These are phyloP conservation scores for Calocera cornea DNA, from an alignment of 768 basidiomycete species.

Conservation along the genomic window DNA sequence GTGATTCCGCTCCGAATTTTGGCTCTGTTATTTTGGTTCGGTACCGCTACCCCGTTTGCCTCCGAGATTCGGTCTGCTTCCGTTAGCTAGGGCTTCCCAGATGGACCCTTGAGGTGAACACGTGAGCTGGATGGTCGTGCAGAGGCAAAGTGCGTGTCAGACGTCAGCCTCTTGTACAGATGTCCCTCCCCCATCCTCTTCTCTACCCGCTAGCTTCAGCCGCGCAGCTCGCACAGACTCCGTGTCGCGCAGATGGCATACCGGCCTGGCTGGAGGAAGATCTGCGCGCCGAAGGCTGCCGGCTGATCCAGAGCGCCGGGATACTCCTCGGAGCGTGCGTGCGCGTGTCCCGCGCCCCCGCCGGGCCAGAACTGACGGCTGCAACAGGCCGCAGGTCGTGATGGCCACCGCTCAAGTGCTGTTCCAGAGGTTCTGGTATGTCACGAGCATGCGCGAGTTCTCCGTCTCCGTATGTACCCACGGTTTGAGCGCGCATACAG, in stretches of 20 bases:
- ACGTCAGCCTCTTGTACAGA: no score
- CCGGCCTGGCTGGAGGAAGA: conserved; percentile 74
- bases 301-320: conserved; percentile 90
- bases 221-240: conserved; percentile 61
- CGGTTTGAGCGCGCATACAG: background rate
- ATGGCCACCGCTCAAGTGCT: conserved; percentile 93
- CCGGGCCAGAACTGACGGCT: background rate
- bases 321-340: conserved; percentile 77
- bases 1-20: no score
- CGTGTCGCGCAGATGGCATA: conserved; percentile 71
- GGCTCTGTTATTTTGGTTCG: no score
- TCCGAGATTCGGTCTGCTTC: no score
- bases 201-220: conserved; percentile 76
- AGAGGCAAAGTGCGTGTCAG: no score
- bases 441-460: conserved; percentile 88
- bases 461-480: conserved; percentile 62
- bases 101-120: no score
- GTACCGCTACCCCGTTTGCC: no score
- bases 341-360: background rate
- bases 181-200: conserved; percentile 20
- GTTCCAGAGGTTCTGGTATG: conserved; percentile 94
- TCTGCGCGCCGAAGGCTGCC: conserved; percentile 79
- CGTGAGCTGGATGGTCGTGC: no score
- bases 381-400: conserved; percentile 72
- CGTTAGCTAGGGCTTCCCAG: no score